Conservation (phyloP, 129 eudicot genomes). For the Calendula officinalis region DNA sequence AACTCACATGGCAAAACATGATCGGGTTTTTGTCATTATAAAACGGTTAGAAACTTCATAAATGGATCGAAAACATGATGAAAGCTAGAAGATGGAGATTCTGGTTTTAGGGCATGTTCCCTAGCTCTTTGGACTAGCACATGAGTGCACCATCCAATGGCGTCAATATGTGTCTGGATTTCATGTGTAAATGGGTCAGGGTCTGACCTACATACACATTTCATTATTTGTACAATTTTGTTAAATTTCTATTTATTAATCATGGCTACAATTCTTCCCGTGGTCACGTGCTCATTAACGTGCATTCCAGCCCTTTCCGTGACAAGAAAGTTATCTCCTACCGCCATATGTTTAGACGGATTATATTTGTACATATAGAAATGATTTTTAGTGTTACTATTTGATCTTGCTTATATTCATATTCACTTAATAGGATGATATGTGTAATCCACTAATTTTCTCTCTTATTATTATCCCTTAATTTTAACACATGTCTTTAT, state of each 20-base stretch:
- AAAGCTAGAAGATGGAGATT: slow-evolving; percentile 7
- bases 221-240: neutral
- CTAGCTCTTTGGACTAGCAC: slow-evolving; percentile 3
- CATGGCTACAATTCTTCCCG: neutral
- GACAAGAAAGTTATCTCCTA: slow-evolving; percentile 8
- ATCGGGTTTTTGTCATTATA: neutral
- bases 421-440: too few species aligned
- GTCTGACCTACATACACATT: slow-evolving; percentile 14
- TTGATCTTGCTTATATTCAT: too few species aligned
- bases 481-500: too few species aligned
- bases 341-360: neutral
- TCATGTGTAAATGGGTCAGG: neutral
- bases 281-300: slow-evolving; percentile 6
- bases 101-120: neutral
- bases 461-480: too few species aligned
- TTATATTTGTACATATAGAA: neutral
- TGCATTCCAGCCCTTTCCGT: slow-evolving; percentile 14
- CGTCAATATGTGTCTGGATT: neutral
- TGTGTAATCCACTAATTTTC: too few species aligned
- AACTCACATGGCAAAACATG: slow-evolving; percentile 10
- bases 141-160: neutral
- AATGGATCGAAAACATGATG: neutral
- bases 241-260: neutral
- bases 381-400: neutral
- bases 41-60: neutral